phyloP scores from a whole-genome alignment of 2,329 filamentous ascomycete species.

The Cordyceps sp. region DNA sequence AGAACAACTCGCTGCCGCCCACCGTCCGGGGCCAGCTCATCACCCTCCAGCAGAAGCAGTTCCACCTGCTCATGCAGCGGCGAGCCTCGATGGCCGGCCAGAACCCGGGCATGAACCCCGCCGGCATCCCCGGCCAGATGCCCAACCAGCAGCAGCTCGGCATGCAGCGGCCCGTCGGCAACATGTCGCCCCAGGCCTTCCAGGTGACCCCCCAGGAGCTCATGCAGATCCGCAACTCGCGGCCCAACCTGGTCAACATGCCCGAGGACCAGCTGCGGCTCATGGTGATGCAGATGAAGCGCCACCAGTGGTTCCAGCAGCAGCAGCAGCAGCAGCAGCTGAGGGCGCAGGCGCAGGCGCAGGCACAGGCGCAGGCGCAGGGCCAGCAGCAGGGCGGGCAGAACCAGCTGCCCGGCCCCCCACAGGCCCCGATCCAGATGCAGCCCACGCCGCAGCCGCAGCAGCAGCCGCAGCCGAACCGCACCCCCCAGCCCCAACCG shows the following conservation, averaged over 20 bases:
- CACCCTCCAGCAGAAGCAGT: conserved; percentile 21
- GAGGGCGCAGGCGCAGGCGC: conserved; percentile 8
- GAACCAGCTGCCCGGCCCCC: conserved; percentile 21
- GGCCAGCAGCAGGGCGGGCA: conserved; percentile 20
- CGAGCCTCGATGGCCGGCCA: conserved; percentile 15
- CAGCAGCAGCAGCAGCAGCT: conserved; percentile 11
- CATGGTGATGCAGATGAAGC: conserved; percentile 17
- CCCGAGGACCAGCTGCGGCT: conserved; percentile 17
- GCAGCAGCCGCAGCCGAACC: conserved; percentile 21
- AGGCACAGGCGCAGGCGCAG: conserved; percentile 13
- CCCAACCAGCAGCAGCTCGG: conserved; percentile 9
- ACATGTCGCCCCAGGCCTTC: conserved; percentile 14
- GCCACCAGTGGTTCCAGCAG: conserved; percentile 11
- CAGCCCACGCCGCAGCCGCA: conserved; percentile 42
- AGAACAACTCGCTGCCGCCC: conserved; percentile 17
- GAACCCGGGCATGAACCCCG: conserved; percentile 10
- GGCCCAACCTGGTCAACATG: conserved; percentile 10
- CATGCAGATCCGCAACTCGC: conserved; percentile 11
- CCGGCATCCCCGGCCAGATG: conserved; percentile 10
- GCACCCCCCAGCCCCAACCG: conserved; percentile 19
- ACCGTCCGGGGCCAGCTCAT: conserved; percentile 15
- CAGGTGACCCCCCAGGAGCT: conserved; percentile 18
- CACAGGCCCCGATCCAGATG: conserved; percentile 35
- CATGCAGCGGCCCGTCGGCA: conserved; percentile 9
- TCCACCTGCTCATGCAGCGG: conserved; percentile 15